These are phyloP conservation scores for Colletotrichum sidae DNA, from an alignment of 2,329 filamentous ascomycete species.

Conservation along the genomic window DNA sequence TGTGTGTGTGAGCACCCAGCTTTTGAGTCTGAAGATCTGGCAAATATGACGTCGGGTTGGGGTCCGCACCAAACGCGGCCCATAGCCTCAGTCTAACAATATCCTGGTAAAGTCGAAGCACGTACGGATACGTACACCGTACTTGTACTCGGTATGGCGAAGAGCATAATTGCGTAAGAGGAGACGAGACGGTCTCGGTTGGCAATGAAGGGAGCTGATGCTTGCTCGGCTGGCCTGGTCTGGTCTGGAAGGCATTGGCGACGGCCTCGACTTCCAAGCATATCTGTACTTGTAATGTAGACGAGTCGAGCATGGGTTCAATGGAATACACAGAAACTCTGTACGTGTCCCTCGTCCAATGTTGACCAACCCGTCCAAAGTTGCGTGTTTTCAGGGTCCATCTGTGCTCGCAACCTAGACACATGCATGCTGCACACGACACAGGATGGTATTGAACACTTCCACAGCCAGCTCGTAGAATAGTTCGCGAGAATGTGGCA, in stretches of 20 bases:
- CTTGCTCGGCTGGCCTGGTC: too few species aligned
- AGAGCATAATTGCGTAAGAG: too few species aligned
- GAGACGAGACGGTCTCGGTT: too few species aligned
- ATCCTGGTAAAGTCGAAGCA: too few species aligned
- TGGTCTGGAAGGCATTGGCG: too few species aligned
- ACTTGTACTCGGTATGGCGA: too few species aligned
- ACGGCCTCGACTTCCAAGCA: too few species aligned
- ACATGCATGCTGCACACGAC: background rate
- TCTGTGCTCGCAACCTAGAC: background rate
- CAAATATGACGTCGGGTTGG: conserved; percentile 29
- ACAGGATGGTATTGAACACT: too few species aligned
- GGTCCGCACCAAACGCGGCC: conserved; percentile 6
- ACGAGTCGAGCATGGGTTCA: background rate
- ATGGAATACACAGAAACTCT: background rate
- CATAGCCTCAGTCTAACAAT: background rate
- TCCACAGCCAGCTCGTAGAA: too few species aligned
- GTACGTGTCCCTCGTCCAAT: conserved; percentile 16
- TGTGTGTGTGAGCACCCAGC: background rate
- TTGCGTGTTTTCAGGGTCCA: conserved; percentile 1
- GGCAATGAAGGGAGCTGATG: too few species aligned
- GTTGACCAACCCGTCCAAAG: background rate
- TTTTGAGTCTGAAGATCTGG: conserved; percentile 18
- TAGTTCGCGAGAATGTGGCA: too few species aligned
- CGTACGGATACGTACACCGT: too few species aligned
- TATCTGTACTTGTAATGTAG: background rate